These are phyloP conservation scores for Tremella fuciformis DNA, from an alignment of 768 basidiomycete genomes.

Conservation along the genomic window DNA sequence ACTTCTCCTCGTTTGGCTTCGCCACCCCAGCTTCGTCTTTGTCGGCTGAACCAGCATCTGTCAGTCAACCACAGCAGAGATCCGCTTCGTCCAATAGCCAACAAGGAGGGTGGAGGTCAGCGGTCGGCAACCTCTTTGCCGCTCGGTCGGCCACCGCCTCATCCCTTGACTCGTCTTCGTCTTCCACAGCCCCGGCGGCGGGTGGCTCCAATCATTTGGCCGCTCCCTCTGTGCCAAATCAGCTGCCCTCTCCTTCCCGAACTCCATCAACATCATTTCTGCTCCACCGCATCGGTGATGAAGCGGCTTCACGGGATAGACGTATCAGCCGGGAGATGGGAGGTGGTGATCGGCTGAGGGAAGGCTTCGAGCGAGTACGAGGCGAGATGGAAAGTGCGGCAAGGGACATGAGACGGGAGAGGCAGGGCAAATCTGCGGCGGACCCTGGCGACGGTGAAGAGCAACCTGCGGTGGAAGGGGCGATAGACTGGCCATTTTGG, in stretches of 20 bases:
- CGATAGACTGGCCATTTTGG: constrained; percentile 65
- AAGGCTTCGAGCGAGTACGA: constrained; percentile 46
- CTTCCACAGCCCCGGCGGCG: not conserved
- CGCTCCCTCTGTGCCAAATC: not conserved
- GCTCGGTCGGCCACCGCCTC: constrained; percentile 13
- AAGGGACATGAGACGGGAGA: constrained; percentile 44
- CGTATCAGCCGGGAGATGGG: constrained; percentile 39
- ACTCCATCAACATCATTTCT: constrained; percentile 29
- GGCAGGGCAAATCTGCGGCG: constrained; percentile 10
- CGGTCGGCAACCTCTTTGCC: constrained; percentile 26
- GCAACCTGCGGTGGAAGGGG: not conserved
- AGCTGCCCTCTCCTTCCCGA: constrained; percentile 12
- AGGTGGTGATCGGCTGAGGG: constrained; percentile 34
- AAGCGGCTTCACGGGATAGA: constrained; percentile 34
- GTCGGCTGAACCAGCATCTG: not conserved
- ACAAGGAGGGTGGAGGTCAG: constrained; percentile 26
- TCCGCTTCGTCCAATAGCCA: constrained; percentile 13
- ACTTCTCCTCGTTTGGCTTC: constrained; percentile 35
- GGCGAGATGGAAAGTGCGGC: constrained; percentile 47
- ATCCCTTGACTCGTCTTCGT: not conserved
- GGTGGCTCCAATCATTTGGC: not conserved
- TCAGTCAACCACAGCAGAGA: not conserved
- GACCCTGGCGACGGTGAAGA: constrained; percentile 10
- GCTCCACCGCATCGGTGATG: constrained; percentile 20
- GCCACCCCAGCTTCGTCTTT: constrained; percentile 12